These are phyloP conservation scores for Aspergillus avenaceus DNA, from an alignment of 495 filamentous ascomycete genomes.

Conservation along the genomic window DNA sequence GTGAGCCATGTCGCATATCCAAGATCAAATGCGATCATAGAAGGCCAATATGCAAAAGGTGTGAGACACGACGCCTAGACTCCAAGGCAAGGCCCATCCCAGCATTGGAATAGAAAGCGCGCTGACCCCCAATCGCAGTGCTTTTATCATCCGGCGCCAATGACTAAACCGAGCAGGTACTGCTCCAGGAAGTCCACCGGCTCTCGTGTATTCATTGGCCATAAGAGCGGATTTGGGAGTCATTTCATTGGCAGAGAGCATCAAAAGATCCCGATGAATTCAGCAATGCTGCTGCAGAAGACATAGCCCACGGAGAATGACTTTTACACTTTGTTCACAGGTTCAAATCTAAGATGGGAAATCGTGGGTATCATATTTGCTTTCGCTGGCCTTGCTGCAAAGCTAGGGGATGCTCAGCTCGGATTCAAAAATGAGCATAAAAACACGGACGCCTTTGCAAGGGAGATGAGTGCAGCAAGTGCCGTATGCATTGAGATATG, in stretches of 20 bases:
- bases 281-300: too few species aligned
- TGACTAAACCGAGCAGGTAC: conserved; percentile 13
- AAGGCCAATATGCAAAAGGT: neutral
- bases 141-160: conserved; percentile 23
- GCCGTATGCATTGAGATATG: conserved; percentile 6
- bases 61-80: neutral
- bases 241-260: too few species aligned
- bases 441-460: neutral
- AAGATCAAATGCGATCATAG: neutral
- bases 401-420: neutral
- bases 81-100: neutral
- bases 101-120: neutral
- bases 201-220: too few species aligned
- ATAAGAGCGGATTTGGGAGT: too few species aligned
- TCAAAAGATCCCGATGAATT: neutral
- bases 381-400: conserved; percentile 28
- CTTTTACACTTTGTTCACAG: conserved; percentile 32
- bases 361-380: conserved; percentile 42
- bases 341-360: conserved; percentile 48
- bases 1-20: neutral
- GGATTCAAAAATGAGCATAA: neutral
- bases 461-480: conserved; percentile 6
- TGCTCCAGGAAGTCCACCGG: neutral
- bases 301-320: conserved; percentile 8
- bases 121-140: conserved; percentile 4